Percentiles rank a stretch among this genome's conserved stretches.
These are phyloP conservation scores for Atkinsonella hypoxylon DNA, from an alignment of 2,329 filamentous ascomycete genomes.

Conservation along the genomic window DNA sequence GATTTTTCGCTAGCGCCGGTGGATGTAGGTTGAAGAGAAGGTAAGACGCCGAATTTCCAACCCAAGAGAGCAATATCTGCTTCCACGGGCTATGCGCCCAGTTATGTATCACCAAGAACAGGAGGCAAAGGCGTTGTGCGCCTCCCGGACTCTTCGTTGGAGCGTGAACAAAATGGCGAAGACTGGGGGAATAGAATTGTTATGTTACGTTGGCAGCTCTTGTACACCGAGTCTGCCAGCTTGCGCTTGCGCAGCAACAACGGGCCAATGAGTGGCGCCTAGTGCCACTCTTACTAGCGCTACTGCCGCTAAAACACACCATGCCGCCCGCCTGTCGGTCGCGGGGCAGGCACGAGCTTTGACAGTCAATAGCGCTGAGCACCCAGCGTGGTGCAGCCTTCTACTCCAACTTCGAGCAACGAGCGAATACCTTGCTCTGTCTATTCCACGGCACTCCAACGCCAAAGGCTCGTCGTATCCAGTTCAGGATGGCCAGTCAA, in stretches of 20 bases:
- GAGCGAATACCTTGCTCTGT: background rate
- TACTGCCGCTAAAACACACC: background rate
- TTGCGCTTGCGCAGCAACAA: background rate
- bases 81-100: background rate
- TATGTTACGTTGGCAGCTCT: slow-evolving; percentile 10
- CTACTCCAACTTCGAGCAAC: background rate
- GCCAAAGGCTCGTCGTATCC: background rate
- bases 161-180: background rate
- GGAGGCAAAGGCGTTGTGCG: slow-evolving; percentile 1
- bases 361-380: too few species aligned
- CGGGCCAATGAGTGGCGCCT: background rate
- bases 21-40: background rate
- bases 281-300: background rate
- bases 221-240: background rate
- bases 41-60: background rate
- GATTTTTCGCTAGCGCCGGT: background rate
- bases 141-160: background rate
- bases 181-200: slow-evolving; percentile 9
- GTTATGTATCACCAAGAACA: background rate
- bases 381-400: too few species aligned
- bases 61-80: too few species aligned
- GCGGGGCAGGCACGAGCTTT: too few species aligned
- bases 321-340: too few species aligned
- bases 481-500: slow-evolving; percentile 34
- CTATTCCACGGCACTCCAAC: background rate